Evolutionary conservation across 1,284 basidiomycete genomes (phyloP), one percentile per base, ranked within the genome.

Genomic region (Xerocomus amazonicus): DNA sequence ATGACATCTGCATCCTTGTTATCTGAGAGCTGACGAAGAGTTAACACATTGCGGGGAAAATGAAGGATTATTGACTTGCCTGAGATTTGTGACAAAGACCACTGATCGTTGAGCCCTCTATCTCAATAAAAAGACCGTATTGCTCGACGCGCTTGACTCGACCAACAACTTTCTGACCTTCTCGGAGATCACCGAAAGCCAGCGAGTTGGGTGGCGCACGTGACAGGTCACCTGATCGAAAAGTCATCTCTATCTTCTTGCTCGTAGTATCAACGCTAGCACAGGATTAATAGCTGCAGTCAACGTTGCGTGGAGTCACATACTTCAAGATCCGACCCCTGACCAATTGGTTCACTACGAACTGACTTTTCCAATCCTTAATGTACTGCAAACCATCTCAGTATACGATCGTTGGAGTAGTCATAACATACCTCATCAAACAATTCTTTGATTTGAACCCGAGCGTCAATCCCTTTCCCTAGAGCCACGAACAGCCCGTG

Each of bases 1-100:
- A 76, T 67, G 31, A 91, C 84, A 66, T 94, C 88, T 16, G 84
- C 85, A 33, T 86, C 81, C 58, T 84, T 80, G 66, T 90, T 90
- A 64, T 96, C 92, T 7, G 92, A 87, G 42, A 96, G 77, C 88
- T 93, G 53, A 27, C 28, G n/a, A 49, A 38, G 8, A 13, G 32
- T 50, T 47, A 6, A 49, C 1, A 16, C 14, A 40, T 4, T 28
- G 49, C 47, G 40, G 35, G 19, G 1, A 36, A 34, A 52, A 47
- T 1, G 23, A 45, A 26, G 23, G 29, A 47, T 31, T 44, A 33
- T 33, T 37, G 44, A 45, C 77, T 46, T 61, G 87, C 89, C 77
- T 97, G 81, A 17, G 90, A 91, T 69, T 93, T 93, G 71, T 99
- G 97, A 67, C 96, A 98, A 9, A 99, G 75, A 6, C 97, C 97